phyloP scores from a whole-genome alignment of 139 green algal genomes.

The Asterochloris sp. region DNA sequence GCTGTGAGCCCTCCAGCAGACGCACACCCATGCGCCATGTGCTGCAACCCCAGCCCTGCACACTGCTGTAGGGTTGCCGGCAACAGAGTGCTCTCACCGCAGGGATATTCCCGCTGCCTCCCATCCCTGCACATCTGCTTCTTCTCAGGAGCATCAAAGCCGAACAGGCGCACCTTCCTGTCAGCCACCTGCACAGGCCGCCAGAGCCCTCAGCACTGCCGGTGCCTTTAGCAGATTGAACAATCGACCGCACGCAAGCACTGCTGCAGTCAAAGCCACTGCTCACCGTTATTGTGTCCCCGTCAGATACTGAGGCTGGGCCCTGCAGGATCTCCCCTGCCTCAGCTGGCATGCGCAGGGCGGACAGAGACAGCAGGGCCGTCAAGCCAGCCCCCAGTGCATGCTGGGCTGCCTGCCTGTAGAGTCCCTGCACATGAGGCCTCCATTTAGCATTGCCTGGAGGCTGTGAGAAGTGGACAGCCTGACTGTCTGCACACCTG shows the following conservation, averaged over 20 bases:
- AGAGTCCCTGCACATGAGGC: too few species aligned
- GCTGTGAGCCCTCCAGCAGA: too few species aligned
- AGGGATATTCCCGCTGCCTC: slow-evolving; percentile 31
- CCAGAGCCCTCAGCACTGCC: neutral
- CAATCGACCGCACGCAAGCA: neutral
- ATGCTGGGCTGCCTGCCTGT: too few species aligned
- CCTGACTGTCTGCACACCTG: too few species aligned
- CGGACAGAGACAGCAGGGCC: neutral
- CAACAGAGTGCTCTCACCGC: slow-evolving; percentile 23
- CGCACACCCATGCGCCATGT: neutral
- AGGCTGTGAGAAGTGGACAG: too few species aligned
- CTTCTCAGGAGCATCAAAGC: slow-evolving; percentile 76
- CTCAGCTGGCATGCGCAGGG: neutral
- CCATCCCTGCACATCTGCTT: slow-evolving; percentile 58
- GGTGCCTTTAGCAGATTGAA: neutral
- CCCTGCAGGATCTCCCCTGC: slow-evolving; percentile 40
- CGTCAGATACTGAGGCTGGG: slow-evolving; percentile 52
- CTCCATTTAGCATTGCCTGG: too few species aligned
- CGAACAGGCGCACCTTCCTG: slow-evolving; percentile 57
- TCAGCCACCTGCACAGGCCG: slow-evolving; percentile 15
- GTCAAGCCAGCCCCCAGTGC: too few species aligned
- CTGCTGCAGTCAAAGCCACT: too few species aligned
- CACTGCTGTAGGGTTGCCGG: neutral
- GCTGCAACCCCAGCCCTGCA: neutral
- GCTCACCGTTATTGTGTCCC: slow-evolving; percentile 65